Percentiles rank a stretch among this genome's conserved stretches.
Evolutionary conservation across 257 asterid genomes (phyloP).

Genomic region (Fraxinus excelsior): DNA sequence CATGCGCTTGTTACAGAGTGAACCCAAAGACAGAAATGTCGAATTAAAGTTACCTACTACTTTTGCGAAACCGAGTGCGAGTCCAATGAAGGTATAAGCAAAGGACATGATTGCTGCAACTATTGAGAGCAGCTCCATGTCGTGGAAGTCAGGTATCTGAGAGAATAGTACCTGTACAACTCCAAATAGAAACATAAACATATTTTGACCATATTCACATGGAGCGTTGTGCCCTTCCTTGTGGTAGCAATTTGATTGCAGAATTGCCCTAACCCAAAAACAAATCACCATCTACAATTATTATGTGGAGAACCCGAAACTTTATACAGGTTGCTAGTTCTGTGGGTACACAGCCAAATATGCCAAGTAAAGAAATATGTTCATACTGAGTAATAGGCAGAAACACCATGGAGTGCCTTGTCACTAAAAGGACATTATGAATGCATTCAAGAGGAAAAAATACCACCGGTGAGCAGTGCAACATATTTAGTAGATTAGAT

Average conservation of each 20-base stretch:
- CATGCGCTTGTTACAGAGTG: not conserved
- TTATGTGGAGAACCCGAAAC: not conserved
- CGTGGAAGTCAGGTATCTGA: constrained; percentile 64
- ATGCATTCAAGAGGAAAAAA: not conserved
- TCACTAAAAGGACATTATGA: not conserved
- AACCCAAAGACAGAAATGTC: not conserved
- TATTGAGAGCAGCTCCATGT: constrained; percentile 58
- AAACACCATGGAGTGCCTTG: not conserved
- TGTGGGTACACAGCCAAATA: constrained; percentile 12
- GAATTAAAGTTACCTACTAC: constrained; percentile 39
- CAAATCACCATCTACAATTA: not conserved
- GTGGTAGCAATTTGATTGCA: constrained; percentile 66
- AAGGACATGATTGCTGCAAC: constrained; percentile 63
- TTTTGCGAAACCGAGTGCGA: constrained; percentile 51
- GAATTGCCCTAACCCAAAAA: constrained; percentile 50
- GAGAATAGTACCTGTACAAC: constrained; percentile 53
- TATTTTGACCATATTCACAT: constrained; percentile 46
- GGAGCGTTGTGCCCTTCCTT: constrained; percentile 55
- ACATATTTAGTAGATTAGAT: not conserved
- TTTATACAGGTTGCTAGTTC: not conserved
- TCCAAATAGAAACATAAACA: constrained; percentile 55
- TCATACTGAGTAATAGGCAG: not conserved
- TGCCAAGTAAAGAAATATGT: not conserved
- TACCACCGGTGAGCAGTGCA: not conserved
- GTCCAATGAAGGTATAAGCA: constrained; percentile 54